phyloP scores from a whole-genome alignment of 768 basidiomycete species.

The Panaeolus papilionaceus region DNA sequence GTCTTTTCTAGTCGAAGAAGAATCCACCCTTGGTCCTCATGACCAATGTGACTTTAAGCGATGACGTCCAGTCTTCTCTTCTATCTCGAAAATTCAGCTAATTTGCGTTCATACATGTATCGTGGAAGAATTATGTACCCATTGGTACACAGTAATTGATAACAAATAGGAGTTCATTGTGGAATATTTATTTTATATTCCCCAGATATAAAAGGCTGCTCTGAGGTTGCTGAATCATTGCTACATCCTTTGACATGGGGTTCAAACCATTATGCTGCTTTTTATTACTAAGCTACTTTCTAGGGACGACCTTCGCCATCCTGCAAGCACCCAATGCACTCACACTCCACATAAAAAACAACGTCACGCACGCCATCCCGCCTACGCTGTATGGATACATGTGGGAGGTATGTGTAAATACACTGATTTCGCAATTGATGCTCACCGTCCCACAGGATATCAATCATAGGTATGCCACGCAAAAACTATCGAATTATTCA shows the following conservation, averaged over 20 bases:
- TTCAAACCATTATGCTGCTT: background rate
- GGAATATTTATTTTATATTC: background rate
- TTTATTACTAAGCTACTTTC: background rate
- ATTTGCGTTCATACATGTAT: background rate
- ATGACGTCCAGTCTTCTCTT: background rate
- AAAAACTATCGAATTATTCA: background rate
- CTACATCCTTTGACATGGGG: background rate
- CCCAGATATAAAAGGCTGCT: constrained; percentile 16
- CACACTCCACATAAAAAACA: constrained; percentile 34
- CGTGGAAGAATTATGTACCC: background rate
- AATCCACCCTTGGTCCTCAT: background rate
- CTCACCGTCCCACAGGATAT: constrained; percentile 31
- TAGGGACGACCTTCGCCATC: background rate
- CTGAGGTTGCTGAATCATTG: background rate
- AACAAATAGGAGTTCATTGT: background rate
- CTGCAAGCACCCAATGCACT: constrained; percentile 34
- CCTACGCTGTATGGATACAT: constrained; percentile 40
- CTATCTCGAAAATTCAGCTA: background rate
- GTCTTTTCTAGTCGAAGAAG: background rate
- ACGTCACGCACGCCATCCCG: constrained; percentile 36
- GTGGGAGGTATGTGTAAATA: constrained; percentile 37
- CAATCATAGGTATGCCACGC: constrained; percentile 34
- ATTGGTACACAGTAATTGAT: background rate
- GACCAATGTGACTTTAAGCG: background rate
- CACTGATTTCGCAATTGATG: background rate